A percentile compares a stretch with the other conserved stretches of the same genome.
Evolutionary conservation across 345 rosid species (phyloP).

Genomic region (Raphanus sativus): DNA sequence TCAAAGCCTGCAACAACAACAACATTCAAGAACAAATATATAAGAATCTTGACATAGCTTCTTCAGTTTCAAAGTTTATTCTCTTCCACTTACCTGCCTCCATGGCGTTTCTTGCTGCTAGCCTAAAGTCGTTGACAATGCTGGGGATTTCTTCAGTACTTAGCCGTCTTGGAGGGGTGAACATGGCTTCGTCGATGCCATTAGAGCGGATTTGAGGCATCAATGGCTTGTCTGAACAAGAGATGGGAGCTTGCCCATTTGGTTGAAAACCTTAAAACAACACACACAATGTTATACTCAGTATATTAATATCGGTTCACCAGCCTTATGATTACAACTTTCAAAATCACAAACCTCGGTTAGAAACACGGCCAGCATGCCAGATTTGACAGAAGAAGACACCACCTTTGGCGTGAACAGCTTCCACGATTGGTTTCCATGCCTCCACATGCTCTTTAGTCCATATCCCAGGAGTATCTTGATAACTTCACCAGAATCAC

Average conservation of each 20-base stretch:
- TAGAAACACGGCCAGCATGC: conserved; percentile 81
- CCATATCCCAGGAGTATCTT: conserved; percentile 68
- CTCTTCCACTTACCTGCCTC: conserved; percentile 40
- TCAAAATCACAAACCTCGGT: conserved; percentile 29
- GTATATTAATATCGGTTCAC: not conserved
- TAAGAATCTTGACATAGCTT: no score
- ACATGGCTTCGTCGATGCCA: conserved; percentile 46
- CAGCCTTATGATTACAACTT: not conserved
- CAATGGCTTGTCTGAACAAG: conserved; percentile 56
- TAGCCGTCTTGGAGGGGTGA: conserved; percentile 59
- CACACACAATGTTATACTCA: not conserved
- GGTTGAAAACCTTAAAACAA: conserved; percentile 44
- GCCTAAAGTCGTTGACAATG: conserved; percentile 61
- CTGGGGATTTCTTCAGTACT: conserved; percentile 63
- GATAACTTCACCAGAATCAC: conserved; percentile 36
- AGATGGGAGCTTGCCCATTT: conserved; percentile 65
- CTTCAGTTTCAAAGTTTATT: no score
- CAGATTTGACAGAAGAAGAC: conserved; percentile 69
- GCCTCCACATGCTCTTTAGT: conserved; percentile 81
- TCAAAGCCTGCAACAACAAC: conserved; percentile 53
- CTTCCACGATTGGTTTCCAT: conserved; percentile 84
- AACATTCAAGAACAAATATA: not conserved
- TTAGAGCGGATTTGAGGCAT: conserved; percentile 43
- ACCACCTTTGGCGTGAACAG: conserved; percentile 80
- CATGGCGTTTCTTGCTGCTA: conserved; percentile 75